A percentile compares a stretch with the other conserved stretches of the same genome.
phyloP scores from a whole-genome alignment of 306 rosid genomes.

The Fagus sylvatica region DNA sequence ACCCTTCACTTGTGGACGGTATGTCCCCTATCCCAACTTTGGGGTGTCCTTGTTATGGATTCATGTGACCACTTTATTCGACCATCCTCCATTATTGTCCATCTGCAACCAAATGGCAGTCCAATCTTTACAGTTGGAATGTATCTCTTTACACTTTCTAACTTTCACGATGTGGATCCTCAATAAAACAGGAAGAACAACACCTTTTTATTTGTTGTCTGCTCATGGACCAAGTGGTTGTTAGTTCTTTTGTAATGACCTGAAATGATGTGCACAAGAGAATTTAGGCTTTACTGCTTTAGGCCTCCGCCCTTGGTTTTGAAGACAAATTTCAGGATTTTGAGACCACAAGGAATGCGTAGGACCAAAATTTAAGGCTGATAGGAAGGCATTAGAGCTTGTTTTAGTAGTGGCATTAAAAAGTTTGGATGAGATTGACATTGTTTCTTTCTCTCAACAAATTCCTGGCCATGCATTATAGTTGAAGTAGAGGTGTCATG shows the following conservation, averaged over 20 bases:
- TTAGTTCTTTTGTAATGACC: background rate
- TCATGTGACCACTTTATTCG: conserved; percentile 6
- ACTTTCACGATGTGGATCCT: background rate
- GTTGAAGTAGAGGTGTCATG: background rate
- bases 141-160: background rate
- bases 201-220: background rate
- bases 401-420: background rate
- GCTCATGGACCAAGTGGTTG: background rate
- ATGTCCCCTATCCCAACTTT: too few relatives aligned
- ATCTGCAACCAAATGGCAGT: background rate
- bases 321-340: background rate
- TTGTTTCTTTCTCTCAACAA: background rate
- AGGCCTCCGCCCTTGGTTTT: background rate
- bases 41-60: background rate
- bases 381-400: background rate
- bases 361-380: too few relatives aligned
- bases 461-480: background rate
- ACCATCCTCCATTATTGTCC: conserved; percentile 18
- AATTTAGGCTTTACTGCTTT: background rate
- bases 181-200: background rate
- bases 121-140: background rate
- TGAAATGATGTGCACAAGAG: background rate
- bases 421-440: background rate
- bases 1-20: too few relatives aligned
- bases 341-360: background rate